Base-by-base conservation (phyloP, 2,329 filamentous ascomycete genomes). In the Cercospora canescens region DNA sequence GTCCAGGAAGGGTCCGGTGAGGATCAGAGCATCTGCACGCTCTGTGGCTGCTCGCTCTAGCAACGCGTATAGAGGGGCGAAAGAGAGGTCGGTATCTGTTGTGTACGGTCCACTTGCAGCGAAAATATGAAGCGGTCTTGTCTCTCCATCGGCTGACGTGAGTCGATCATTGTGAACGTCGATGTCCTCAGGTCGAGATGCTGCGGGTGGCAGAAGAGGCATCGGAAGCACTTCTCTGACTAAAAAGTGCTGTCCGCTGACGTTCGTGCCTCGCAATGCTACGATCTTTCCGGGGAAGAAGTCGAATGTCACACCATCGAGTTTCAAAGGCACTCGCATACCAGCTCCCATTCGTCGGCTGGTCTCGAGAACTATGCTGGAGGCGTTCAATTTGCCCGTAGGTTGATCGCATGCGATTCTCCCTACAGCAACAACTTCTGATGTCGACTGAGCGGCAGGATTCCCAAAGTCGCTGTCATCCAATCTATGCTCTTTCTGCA, bases 281-380 rank as follows among this genome's bases (percentile, higher is more conserved):
- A 97, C 92, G 60, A 98, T 93, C 76, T 98, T 94, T 6, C 95
- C 95, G 0, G 94, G 95, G 76, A 98, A 98, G 81, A 98, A 92
- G 76, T 92, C 90, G 79, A 91, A 95, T 70, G 84, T 81, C 1
- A 96, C 78, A 2, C 85, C 85, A 67, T 90, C 86, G 64, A 97
- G 82, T 70, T 92, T 92, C 18, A 99, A 79, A 4, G 93, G 91
- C 32, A 97, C 87, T 65, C 95, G 87, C 64, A 92, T 82, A 4
- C 94, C 95, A 69, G 90, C 92, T 37, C 95, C 95, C 72, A 88
- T 92, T 32, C 92, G 86, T 71, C 94, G 85, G 26, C 93, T 96
- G 21, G 91, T 94, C 80, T 99, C 95, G 1, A 99, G 84, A 3
- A 97, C 89, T 18, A 98, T 81, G 1, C 93, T 96, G 0, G 93